Evolutionary conservation across 768 basidiomycete genomes (phyloP), one percentile per base, ranked within the genome.

Genomic region (Lactarius pseudohatsudake): DNA sequence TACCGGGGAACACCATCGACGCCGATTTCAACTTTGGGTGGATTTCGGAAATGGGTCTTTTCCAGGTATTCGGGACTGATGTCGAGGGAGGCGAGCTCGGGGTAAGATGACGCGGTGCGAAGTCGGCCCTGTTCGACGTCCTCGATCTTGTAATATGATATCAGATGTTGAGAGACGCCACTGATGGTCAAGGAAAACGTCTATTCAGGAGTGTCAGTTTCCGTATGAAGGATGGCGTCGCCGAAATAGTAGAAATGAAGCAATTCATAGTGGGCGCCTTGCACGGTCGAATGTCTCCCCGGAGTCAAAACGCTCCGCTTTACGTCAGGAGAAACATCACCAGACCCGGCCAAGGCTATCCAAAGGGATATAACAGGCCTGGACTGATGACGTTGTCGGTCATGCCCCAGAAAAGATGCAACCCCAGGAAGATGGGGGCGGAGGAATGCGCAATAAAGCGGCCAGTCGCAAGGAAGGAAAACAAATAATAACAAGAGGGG

Each of bases 71-170:
- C 89, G 6, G 90, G 86, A 68, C 86, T 89, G 74, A 98, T 96
- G 68, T 92, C 90, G 34, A 98, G 82, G 0, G 90, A 85, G 0
- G 89, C 88, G 26, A 98, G 83, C 75, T 98, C 94, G 0, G 93
- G 91, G 0, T 96, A 81, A 2, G 92, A 89, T 0, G 93, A 96
- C 0, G 96, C 96, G 0, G 91, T 84, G 41, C 94, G 88, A 15
- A 98, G 85, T 36, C 93, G 89, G 16, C 95, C 96, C 57, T 86
- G 86, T 64, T 92, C 85, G 34, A 97, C 94, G 75, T 98, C 96
- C 68, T 92, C 89, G 61, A 96, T 84, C 71, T 88, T 89, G 81
- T 97, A 98, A 79, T 98, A 98, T 5, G 94, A 95, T 59, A 98
- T 92, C 63, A 97, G 84, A 75, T 97, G 96, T 73, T 97, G 94